phyloP scores from a whole-genome alignment of 208 protist genomes.

The Jaenimonas drosophilae region DNA sequence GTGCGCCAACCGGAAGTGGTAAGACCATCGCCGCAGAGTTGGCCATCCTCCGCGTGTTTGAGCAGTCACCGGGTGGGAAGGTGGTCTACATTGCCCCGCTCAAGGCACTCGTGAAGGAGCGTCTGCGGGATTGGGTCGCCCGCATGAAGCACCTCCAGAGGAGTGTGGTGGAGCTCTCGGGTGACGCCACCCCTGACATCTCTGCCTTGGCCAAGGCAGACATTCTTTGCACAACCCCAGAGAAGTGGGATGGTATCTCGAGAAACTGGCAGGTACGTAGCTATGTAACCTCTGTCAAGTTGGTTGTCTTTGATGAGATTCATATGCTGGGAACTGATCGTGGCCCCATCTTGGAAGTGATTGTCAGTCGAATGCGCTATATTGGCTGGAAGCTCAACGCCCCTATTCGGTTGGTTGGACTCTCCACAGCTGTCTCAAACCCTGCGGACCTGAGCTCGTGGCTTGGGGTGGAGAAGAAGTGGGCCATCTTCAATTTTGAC shows the following conservation, averaged over 20 bases:
- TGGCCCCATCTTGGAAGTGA: conserved; percentile 98
- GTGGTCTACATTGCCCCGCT: conserved; percentile 99
- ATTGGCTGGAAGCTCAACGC: conserved; percentile 91
- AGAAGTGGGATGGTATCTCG: conserved; percentile 99
- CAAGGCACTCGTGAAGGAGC: conserved; percentile 99
- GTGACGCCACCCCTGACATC: conserved; percentile 95
- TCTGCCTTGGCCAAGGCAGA: conserved; percentile 88
- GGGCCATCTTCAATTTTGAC: conserved; percentile 98
- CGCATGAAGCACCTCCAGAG: conserved; percentile 91
- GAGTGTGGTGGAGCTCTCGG: conserved; percentile 97
- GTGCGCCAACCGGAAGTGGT: conserved; percentile 96
- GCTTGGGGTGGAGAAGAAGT: conserved; percentile 93
- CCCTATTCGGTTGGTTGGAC: conserved; percentile 95
- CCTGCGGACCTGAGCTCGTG: conserved; percentile 97
- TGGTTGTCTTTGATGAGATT: conserved; percentile 99
- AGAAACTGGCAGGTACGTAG: conserved; percentile 96
- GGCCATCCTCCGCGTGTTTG: conserved; percentile 94
- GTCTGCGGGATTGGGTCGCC: conserved; percentile 95
- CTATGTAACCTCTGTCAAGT: conserved; percentile 91
- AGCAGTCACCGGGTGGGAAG: conserved; percentile 85
- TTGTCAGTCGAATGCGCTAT: conserved; percentile 98
- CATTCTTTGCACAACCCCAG: conserved; percentile 98
- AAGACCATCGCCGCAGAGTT: conserved; percentile 99
- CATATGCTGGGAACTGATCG: conserved; percentile 99
- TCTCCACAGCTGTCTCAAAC: conserved; percentile 99